These are phyloP conservation scores for Exophiala alcalophila DNA, from an alignment of 2,329 filamentous ascomycete genomes.

Conservation along the genomic window DNA sequence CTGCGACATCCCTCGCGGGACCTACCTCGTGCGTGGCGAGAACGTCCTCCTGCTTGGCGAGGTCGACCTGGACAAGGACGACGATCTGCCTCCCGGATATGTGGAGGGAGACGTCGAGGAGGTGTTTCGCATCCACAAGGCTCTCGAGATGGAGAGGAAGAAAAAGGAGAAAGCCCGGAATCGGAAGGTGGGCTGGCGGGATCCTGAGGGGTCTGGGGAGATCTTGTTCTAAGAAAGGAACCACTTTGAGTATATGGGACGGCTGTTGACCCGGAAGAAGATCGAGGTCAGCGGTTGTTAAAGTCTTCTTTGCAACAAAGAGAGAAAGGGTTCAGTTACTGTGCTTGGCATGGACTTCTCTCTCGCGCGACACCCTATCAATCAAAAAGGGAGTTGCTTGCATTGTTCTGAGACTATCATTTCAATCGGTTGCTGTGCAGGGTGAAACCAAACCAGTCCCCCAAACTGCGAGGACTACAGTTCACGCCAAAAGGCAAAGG, in stretches of 20 bases:
- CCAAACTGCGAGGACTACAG: no score
- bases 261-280: no score
- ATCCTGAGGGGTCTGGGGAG: conserved; percentile 73
- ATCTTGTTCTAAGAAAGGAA: conserved; percentile 66
- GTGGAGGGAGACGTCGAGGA: conserved; percentile 63
- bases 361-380: no score
- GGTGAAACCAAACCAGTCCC: no score
- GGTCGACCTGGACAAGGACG: conserved; percentile 94
- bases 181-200: conserved; percentile 75
- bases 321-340: neutral
- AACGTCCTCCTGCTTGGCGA: conserved; percentile 95
- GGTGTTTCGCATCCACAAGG: conserved; percentile 70
- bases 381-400: no score
- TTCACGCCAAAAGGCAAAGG: no score
- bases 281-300: no score
- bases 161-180: conserved; percentile 68
- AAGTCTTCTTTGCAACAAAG: no score
- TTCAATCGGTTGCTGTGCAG: no score
- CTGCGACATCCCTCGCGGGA: conserved; percentile 78
- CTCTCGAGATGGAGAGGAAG: conserved; percentile 67
- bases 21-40: conserved; percentile 90
- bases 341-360: no score
- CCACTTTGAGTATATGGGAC: no score
- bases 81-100: conserved; percentile 72
- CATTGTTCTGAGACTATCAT: no score